phyloP scores from a whole-genome alignment of 495 filamentous ascomycete genomes.

The Penicillium cataractarum region DNA sequence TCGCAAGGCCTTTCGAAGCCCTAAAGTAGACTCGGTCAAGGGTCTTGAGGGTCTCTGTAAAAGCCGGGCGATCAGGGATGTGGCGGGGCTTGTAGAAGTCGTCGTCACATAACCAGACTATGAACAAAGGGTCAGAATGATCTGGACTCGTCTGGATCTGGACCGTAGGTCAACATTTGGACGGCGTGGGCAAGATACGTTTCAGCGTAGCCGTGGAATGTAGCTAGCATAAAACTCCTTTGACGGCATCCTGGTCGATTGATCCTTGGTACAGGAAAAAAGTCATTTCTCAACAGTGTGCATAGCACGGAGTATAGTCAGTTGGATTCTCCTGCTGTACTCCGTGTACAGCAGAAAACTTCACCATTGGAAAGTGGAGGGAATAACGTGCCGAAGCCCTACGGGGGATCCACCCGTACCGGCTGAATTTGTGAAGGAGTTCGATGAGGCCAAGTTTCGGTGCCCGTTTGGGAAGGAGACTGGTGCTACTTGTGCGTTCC shows the following conservation, averaged over 20 bases:
- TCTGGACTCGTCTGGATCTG: not conserved
- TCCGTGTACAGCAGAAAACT: not conserved
- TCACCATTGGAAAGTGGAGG: not conserved
- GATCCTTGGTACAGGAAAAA: not conserved
- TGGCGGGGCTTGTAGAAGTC: constrained; percentile 19
- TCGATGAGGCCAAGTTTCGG: not conserved
- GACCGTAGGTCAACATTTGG: not conserved
- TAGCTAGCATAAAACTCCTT: not conserved
- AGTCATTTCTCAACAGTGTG: not conserved
- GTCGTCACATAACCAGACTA: constrained; percentile 28
- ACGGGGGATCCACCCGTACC: not conserved
- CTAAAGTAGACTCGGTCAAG: constrained; percentile 11
- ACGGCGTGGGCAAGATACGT: not conserved
- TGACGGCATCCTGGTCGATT: not conserved
- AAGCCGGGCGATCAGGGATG: constrained; percentile 18
- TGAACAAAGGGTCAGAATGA: not conserved
- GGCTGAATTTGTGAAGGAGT: not conserved
- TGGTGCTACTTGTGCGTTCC: no score
- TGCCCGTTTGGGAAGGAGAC: not conserved
- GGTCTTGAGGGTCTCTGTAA: constrained; percentile 5
- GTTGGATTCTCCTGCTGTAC: not conserved
- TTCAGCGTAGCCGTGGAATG: constrained; percentile 6
- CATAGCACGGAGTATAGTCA: not conserved
- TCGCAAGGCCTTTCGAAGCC: not conserved
- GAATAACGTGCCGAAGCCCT: not conserved